A percentile compares a stretch with the other conserved stretches of the same genome.
phyloP scores from a whole-genome alignment of 2,329 filamentous ascomycete genomes.

The Rasamsonia emersonii region DNA sequence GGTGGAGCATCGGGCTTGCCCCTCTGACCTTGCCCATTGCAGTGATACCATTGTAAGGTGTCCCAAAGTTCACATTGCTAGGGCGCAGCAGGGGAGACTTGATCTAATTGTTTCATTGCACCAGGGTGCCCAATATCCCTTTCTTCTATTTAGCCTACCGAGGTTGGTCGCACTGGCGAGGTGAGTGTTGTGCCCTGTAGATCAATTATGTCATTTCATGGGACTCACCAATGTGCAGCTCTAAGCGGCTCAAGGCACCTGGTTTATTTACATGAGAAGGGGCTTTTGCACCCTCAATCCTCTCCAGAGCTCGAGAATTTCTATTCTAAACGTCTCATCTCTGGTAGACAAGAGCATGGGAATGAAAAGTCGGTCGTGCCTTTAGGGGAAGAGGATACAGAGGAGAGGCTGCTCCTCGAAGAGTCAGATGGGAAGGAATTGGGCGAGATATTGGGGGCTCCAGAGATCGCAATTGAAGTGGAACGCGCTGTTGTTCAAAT shows the following conservation, averaged over 20 bases:
- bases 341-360: conserved; percentile 20
- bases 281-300: conserved; percentile 57
- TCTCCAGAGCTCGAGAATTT: conserved; percentile 64
- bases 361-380: conserved; percentile 21
- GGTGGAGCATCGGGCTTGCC: conserved; percentile 74
- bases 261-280: conserved; percentile 68
- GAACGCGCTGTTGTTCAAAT: conserved; percentile 72
- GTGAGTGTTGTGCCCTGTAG: conserved; percentile 25
- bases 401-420: conserved; percentile 38
- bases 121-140: conserved; percentile 79
- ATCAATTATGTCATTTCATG: not conserved
- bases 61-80: conserved; percentile 1
- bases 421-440: conserved; percentile 48
- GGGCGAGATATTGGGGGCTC: conserved; percentile 55
- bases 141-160: conserved; percentile 95
- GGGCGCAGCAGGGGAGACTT: no score
- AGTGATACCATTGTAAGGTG: conserved; percentile 69
- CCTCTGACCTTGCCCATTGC: conserved; percentile 77
- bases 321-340: conserved; percentile 47
- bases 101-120: conserved; percentile 4
- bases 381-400: conserved; percentile 28
- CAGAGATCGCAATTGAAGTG: conserved; percentile 62
- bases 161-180: conserved; percentile 80
- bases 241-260: conserved; percentile 76
- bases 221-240: conserved; percentile 39